Evolutionary conservation across 202 grass and related monocot species (phyloP).

Genomic region (Musa balbisiana): DNA sequence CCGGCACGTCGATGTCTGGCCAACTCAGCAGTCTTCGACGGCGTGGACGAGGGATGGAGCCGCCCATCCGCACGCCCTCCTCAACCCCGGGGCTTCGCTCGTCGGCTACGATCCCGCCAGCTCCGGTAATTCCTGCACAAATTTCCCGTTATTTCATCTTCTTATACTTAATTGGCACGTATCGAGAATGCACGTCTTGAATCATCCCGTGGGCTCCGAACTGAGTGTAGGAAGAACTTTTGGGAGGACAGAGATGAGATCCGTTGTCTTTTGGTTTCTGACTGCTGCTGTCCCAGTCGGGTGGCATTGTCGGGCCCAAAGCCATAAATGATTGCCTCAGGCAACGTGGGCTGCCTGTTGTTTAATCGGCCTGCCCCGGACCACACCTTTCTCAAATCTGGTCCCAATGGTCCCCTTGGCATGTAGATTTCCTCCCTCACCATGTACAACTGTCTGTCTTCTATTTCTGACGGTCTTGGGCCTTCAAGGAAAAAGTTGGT

Average conservation of each 20-base stretch:
- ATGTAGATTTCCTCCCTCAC: not conserved
- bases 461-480: not conserved
- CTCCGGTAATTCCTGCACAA: not conserved
- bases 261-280: not conserved
- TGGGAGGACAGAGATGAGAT: no score
- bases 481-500: not conserved
- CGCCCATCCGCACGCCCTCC: not conserved
- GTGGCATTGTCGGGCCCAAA: not conserved
- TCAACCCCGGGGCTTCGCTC: not conserved
- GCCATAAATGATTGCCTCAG: conserved; percentile 5
- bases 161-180: not conserved
- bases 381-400: not conserved
- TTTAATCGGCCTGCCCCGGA: not conserved
- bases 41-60: conserved; percentile 1
- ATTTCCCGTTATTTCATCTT: not conserved
- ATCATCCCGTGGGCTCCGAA: not conserved
- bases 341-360: not conserved
- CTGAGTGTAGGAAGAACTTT: not conserved
- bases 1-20: not conserved
- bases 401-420: not conserved
- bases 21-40: not conserved
- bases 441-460: not conserved
- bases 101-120: not conserved
- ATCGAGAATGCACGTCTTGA: no score
- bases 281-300: not conserved